Evolutionary conservation across 78 protist genomes (phyloP).

Genomic region (Planoprotostelium fungivorum): DNA sequence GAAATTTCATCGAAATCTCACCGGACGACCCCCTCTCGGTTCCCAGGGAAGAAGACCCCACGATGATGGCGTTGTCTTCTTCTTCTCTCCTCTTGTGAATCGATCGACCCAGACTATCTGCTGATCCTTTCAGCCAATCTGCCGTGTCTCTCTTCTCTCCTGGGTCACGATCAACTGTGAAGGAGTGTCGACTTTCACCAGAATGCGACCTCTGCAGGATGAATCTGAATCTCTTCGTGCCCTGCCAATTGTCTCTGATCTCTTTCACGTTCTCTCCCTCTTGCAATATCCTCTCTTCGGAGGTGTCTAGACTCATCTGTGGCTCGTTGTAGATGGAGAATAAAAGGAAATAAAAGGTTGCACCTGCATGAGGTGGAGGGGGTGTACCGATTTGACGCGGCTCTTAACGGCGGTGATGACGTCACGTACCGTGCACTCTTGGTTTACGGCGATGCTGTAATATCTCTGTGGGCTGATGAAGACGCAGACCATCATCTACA

Average conservation of each 20-base stretch:
- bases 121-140: neutral
- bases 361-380: neutral
- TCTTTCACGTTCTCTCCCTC: neutral
- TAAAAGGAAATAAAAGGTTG: neutral
- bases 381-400: neutral
- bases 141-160: too few species aligned
- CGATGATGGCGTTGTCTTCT: neutral
- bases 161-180: too few species aligned
- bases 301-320: neutral
- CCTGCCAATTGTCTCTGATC: too few species aligned
- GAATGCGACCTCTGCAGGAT: too few species aligned
- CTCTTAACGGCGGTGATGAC: neutral
- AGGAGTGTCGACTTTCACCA: too few species aligned
- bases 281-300: neutral
- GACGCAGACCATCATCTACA: neutral
- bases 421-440: neutral
- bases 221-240: too few species aligned
- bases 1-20: too few species aligned
- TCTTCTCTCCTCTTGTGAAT: too few species aligned
- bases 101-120: neutral
- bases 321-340: neutral
- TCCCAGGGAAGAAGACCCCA: too few species aligned
- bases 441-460: neutral
- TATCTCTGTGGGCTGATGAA: neutral
- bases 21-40: too few species aligned